Evolutionary conservation across 2,329 filamentous ascomycete genomes (phyloP).

Genomic region (Calonectria pseudoreteaudii): DNA sequence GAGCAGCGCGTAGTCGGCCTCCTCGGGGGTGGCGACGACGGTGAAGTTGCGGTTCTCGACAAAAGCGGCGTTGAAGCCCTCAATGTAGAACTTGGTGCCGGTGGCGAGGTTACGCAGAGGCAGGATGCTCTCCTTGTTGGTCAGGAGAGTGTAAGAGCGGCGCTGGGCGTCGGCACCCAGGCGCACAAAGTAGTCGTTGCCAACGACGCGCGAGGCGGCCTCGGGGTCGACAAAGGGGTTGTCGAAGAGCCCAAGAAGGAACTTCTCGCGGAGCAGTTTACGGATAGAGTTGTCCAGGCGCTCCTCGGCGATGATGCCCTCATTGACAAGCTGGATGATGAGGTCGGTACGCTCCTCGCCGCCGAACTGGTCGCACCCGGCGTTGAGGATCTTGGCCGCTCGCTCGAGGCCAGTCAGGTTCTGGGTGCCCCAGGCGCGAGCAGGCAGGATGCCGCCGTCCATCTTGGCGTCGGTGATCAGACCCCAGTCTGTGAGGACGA

Average conservation of each 20-base stretch:
- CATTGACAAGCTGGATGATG: conserved; percentile 58
- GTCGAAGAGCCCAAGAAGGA: conserved; percentile 62
- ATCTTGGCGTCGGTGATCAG: conserved; percentile 59
- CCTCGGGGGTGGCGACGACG: conserved; percentile 49
- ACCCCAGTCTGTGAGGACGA: conserved; percentile 63
- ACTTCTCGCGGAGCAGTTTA: conserved; percentile 61
- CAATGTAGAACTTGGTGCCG: conserved; percentile 35
- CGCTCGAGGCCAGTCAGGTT: conserved; percentile 56
- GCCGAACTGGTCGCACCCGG: conserved; percentile 63
- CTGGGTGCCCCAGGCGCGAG: conserved; percentile 63
- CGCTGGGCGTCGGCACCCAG: conserved; percentile 42
- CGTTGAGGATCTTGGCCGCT: conserved; percentile 57
- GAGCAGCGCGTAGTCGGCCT: conserved; percentile 55
- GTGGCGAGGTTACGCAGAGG: conserved; percentile 24
- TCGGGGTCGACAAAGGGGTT: conserved; percentile 61
- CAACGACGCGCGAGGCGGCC: conserved; percentile 54
- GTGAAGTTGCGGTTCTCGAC: conserved; percentile 36
- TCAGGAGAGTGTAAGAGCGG: conserved; percentile 43
- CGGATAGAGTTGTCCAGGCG: conserved; percentile 59
- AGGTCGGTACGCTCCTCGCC: conserved; percentile 61
- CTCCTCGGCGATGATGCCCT: conserved; percentile 54
- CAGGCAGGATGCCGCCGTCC: conserved; percentile 57
- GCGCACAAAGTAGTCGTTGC: conserved; percentile 55
- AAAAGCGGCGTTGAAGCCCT: conserved; percentile 29
- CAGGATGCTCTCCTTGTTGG: conserved; percentile 36